Percentiles rank a stretch among this genome's conserved stretches.
These are phyloP conservation scores for Raddia guianensis DNA, from an alignment of 176 grass and related monocot genomes.

Conservation along the genomic window DNA sequence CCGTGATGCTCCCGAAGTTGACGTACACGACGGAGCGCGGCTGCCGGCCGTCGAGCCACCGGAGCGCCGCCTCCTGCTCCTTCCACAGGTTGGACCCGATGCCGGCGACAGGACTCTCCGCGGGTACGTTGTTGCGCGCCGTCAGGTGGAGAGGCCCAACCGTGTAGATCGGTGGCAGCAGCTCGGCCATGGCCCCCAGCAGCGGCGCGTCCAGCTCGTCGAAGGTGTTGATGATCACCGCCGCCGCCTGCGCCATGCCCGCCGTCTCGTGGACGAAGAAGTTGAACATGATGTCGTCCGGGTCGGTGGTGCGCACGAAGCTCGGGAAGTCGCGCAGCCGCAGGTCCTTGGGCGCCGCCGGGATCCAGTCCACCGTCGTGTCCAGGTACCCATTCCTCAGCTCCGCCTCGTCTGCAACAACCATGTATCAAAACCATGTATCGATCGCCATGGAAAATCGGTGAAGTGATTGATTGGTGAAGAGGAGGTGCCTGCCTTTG, in stretches of 20 bases:
- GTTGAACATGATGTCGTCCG: slow-evolving; percentile 49
- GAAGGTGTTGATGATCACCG: slow-evolving; percentile 54
- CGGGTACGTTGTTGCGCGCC: slow-evolving; percentile 28
- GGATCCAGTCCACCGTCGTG: slow-evolving; percentile 39
- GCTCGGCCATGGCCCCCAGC: not conserved
- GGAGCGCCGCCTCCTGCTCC: slow-evolving; percentile 28
- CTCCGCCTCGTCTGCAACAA: not conserved
- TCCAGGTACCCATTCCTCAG: slow-evolving; percentile 19
- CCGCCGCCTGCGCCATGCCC: slow-evolving; percentile 37
- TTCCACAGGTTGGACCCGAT: slow-evolving; percentile 51
- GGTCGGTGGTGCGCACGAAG: slow-evolving; percentile 51
- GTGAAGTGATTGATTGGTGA: too few relatives aligned
- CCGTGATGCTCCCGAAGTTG: slow-evolving; percentile 67
- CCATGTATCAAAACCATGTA: not conserved
- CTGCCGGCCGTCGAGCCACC: slow-evolving; percentile 40
- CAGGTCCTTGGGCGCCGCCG: not conserved
- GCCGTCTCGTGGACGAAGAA: slow-evolving; percentile 49
- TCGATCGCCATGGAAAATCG: not conserved
- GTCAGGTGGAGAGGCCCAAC: slow-evolving; percentile 41
- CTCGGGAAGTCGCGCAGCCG: slow-evolving; percentile 47
- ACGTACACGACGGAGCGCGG: slow-evolving; percentile 52
- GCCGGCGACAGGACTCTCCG: slow-evolving; percentile 11
- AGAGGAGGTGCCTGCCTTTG: not conserved
- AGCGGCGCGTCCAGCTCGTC: slow-evolving; percentile 47
- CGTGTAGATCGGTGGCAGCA: slow-evolving; percentile 29